Conservation (phyloP, 768 basidiomycete species). For the Piloderma croceum region DNA sequence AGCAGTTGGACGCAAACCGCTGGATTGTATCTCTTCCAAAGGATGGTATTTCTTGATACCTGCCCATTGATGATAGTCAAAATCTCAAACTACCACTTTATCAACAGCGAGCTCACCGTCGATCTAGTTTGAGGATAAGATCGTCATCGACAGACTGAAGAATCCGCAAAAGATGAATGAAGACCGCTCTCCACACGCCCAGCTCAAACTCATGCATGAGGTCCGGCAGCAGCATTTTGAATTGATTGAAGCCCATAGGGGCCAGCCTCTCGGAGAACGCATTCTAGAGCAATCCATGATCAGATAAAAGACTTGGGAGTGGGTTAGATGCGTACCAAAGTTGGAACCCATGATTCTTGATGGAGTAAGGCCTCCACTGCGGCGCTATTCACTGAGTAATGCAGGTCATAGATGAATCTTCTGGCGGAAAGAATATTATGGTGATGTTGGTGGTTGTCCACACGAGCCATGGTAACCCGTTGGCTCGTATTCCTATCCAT, state of each 20-base stretch:
- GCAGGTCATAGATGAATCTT: too few relatives aligned
- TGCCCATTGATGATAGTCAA: slow-evolving; percentile 3
- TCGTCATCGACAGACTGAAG: slow-evolving; percentile 22
- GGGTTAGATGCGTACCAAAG: too few relatives aligned
- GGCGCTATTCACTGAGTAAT: too few relatives aligned
- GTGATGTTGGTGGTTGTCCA: too few relatives aligned
- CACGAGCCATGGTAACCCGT: too few relatives aligned
- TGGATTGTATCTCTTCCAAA: slow-evolving; percentile 26
- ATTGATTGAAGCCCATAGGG: slow-evolving; percentile 19
- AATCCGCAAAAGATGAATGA: slow-evolving; percentile 33
- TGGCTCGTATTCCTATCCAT: too few relatives aligned
- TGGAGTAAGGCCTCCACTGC: too few relatives aligned
- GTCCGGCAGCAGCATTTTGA: slow-evolving; percentile 29
- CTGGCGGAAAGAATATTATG: too few relatives aligned
- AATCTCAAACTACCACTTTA: slow-evolving; percentile 1
- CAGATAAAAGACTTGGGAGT: too few relatives aligned
- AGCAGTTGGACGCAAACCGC: too few relatives aligned
- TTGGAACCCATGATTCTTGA: too few relatives aligned
- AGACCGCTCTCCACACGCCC: slow-evolving; percentile 34
- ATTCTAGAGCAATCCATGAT: slow-evolving; percentile 27
- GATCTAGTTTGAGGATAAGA: slow-evolving; percentile 25
- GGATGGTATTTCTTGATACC: slow-evolving; percentile 21
- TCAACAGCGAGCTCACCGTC: slow-evolving; percentile 23
- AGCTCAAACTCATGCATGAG: too few relatives aligned
- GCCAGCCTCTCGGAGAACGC: slow-evolving; percentile 21